A percentile compares a stretch with the other conserved stretches of the same genome.
Evolutionary conservation across 495 filamentous ascomycete genomes (phyloP).

Genomic region (Tuber indicum): DNA sequence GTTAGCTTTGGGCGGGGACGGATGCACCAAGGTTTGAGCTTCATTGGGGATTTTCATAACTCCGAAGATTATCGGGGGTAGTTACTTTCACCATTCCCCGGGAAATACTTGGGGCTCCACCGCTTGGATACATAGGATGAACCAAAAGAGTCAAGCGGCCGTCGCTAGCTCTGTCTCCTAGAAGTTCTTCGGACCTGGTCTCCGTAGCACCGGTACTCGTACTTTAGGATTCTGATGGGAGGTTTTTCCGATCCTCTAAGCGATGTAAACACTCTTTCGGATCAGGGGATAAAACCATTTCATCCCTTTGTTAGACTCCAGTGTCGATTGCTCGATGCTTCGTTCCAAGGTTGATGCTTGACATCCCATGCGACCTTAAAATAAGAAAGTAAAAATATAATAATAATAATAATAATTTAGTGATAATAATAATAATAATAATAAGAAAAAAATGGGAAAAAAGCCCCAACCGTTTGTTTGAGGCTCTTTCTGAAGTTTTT

Average conservation of each 20-base stretch:
- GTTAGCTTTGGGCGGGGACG: not conserved
- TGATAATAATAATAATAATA: not conserved
- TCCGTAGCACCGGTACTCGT: not conserved
- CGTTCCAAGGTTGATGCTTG: not conserved
- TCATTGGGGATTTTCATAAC: not conserved
- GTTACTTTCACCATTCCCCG: not conserved
- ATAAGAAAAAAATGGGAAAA: not conserved
- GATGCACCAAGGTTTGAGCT: not conserved
- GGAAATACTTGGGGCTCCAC: not conserved
- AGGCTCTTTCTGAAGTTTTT: not conserved
- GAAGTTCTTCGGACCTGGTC: not conserved
- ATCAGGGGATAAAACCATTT: not conserved
- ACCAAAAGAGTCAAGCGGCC: not conserved
- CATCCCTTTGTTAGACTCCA: not conserved
- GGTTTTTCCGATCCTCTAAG: not conserved
- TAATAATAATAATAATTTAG: not conserved
- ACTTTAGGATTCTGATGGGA: not conserved
- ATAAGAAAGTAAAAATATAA: not conserved
- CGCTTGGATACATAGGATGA: not conserved
- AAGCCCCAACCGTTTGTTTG: not conserved
- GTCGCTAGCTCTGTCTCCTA: not conserved
- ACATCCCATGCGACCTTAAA: not conserved
- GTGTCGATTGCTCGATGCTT: not conserved
- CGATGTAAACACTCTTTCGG: not conserved
- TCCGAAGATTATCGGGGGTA: not conserved